Evolutionary conservation across 805 yeast species (phyloP), one percentile per base, ranked within the genome.

Genomic region (Jamesozyma gamospora): DNA sequence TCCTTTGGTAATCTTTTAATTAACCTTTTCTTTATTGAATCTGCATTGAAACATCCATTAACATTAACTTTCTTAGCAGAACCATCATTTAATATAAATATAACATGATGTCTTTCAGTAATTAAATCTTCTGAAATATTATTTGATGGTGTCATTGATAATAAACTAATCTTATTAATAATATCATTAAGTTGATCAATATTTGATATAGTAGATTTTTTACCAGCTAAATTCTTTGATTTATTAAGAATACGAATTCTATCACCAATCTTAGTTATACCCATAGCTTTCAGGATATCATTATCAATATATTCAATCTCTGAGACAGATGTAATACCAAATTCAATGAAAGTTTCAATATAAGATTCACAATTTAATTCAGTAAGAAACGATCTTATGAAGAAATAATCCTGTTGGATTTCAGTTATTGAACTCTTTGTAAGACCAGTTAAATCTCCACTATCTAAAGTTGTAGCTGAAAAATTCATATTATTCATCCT

Each of bases 231-330:
- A 17, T 37, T 34, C 25, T 71, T 65, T 3, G 83, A 67, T 16
- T 80, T 78, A 13, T 74, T 65, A 50, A 79, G 75, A 10, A 90
- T 60, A 24, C 81, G 66, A 16, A 90, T 66, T 21, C 96, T 65
- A 57, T 92, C 97, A 1, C 97, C 96, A 13, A 90, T 74, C 47
- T 75, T 80, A n/a, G 51, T 46, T 10, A 90, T 60, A 0, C 95
- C 95, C 10, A 92, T 55, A 41, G 81, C 92, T 35, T 70, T 73
- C 41, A 90, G 68, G 1, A 86, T 74, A 6, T 62, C 66, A 32
- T 71, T 67, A 51, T 84, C 95, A n/a, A 67, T 27, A 36, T 47
- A 58, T 14, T 51, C 53, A 9, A 67, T 31, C 4, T 56, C 52
- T 1, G 53, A 55, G 19, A 41, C 48, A 1, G 46, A 36, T 14